A percentile compares a stretch with the other conserved stretches of the same genome.
Evolutionary conservation across 192 early-diverging fungal genomes (phyloP).

Genomic region (Umbelopsis vinacea): DNA sequence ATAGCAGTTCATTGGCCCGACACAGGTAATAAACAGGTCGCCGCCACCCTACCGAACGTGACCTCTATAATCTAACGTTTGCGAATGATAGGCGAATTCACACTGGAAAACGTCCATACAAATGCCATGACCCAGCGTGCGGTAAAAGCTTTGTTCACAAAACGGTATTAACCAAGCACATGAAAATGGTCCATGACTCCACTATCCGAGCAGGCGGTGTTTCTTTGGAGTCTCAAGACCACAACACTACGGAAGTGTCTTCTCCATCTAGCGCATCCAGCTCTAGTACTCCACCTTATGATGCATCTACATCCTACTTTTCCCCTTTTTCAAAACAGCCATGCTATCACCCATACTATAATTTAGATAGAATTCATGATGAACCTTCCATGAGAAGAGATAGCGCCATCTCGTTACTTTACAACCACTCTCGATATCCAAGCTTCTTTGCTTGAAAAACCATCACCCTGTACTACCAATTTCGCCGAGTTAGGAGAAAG

Average conservation of each 20-base stretch:
- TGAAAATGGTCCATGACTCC: slow-evolving; percentile 35
- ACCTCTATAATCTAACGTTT: background rate
- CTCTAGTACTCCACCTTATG: slow-evolving; percentile 23
- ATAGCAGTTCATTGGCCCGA: slow-evolving; percentile 76
- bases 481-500: background rate
- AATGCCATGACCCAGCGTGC: slow-evolving; percentile 51
- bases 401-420: background rate
- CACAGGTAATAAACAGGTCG: slow-evolving; percentile 58
- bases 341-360: background rate
- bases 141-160: slow-evolving; percentile 53
- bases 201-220: slow-evolving; percentile 19
- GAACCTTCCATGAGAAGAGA: background rate
- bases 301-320: background rate
- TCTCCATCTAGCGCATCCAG: slow-evolving; percentile 24
- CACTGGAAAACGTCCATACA: slow-evolving; percentile 74
- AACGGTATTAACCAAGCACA: slow-evolving; percentile 54
- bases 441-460: background rate
- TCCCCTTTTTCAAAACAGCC: background rate
- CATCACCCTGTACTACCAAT: background rate
- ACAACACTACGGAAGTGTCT: slow-evolving; percentile 16
- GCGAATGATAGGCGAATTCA: slow-evolving; percentile 63
- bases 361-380: background rate
- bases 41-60: background rate
- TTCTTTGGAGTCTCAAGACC: slow-evolving; percentile 14
- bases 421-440: background rate